phyloP scores from a whole-genome alignment of 495 filamentous ascomycete genomes.

The Neurospora tetrasperma region DNA sequence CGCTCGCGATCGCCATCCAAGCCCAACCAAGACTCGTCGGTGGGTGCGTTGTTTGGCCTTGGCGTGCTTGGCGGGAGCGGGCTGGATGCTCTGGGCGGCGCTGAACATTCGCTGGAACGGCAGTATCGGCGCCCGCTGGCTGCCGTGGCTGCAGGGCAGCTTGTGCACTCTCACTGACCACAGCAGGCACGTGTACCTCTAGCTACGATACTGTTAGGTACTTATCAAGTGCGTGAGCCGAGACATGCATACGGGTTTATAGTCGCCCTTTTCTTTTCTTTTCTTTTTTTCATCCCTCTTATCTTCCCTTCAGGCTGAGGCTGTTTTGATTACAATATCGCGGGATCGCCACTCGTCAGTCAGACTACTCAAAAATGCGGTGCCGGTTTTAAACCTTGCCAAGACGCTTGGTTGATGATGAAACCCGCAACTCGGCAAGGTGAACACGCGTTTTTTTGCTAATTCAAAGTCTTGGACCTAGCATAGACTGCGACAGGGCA shows the following conservation, averaged over 20 bases:
- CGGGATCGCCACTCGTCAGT: neutral
- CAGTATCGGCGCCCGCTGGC: neutral
- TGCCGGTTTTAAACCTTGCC: neutral
- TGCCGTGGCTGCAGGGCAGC: neutral
- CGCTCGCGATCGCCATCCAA: neutral
- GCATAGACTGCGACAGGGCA: neutral
- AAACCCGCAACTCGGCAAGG: neutral
- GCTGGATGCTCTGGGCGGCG: neutral
- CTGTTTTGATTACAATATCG: neutral
- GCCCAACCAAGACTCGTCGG: neutral
- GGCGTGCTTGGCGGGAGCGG: neutral
- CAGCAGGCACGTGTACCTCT: neutral
- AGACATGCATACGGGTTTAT: neutral
- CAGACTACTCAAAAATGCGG: neutral
- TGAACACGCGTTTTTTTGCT: neutral
- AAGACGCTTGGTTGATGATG: neutral
- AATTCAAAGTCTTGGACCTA: neutral
- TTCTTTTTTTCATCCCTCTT: neutral
- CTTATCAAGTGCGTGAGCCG: no score
- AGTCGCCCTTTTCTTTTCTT: neutral
- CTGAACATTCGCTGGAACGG: neutral
- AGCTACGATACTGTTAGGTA: no score
- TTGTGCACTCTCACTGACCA: neutral
- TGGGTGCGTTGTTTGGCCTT: neutral
- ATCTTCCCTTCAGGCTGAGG: neutral